Base-by-base conservation (phyloP, 345 rosid genomes). In the Euphorbia peplus region DNA sequence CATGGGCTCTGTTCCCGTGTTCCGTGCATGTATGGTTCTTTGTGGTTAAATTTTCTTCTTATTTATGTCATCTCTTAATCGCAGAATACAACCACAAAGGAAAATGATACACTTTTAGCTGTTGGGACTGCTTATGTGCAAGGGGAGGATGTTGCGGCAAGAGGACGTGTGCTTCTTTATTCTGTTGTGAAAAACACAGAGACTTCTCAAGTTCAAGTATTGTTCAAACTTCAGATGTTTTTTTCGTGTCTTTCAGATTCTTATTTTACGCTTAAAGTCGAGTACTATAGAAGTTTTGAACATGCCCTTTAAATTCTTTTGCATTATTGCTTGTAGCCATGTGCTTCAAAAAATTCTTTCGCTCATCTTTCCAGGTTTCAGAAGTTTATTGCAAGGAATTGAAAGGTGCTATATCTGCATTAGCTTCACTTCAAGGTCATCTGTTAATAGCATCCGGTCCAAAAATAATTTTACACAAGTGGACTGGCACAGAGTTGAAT, bases 131-230 rank as follows among this genome's bases (percentile, higher is more conserved):
- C 98, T 35, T 95, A 91, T 72, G 93, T 88, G 73, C 99, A 95
- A 84, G 98, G 99, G 72, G 98, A 95, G 87, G 99, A 95, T 85
- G 99, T 95, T 71, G 99, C 98, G 46, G 98, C 87, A 59, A 90
- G 98, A 78, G 99, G 99, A 25, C 98, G 98, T 41, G 87, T 95
- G 56, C 86, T 95, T 76, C 83, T 95, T 73, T 95, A 81, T 83
- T 88, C 99, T 26, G 50, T 89, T 62, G 89, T 76, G 68, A 89
- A 84, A 80, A 82, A 72, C 73, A 66, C 79, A 13, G 95, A 89
- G 58, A 81, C 80, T 82, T 74, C 91, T 75, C 95, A 85, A 72
- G 82, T 72, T 73, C 61, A 83, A 88, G 99, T 91, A 86, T 44
- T 66, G 70, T 54, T 60, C 63, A 37, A 50, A 50, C 68, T 54